A percentile compares a stretch with the other conserved stretches of the same genome.
Evolutionary conservation across 148 eudicot species (phyloP).

Genomic region (Pouteria glomerata): DNA sequence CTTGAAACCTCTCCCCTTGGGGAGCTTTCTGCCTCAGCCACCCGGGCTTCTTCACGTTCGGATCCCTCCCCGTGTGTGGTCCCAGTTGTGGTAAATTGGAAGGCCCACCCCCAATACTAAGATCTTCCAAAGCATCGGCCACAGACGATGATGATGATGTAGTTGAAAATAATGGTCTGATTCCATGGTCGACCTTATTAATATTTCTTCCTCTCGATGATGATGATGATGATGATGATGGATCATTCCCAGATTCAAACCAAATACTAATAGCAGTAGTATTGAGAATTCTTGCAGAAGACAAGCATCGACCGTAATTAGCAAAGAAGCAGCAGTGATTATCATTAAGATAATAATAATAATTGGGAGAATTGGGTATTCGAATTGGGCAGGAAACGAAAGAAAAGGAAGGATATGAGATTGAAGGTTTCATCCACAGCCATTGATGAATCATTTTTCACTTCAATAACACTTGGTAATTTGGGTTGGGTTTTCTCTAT

Average conservation of each 20-base stretch:
- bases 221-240: not conserved
- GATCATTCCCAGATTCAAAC: not conserved
- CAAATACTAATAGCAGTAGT: not conserved
- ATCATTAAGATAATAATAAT: not conserved
- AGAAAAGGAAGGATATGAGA: not conserved
- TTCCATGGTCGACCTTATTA: too few species aligned
- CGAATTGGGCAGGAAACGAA: not conserved
- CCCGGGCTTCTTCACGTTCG: conserved; percentile 70
- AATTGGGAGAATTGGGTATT: not conserved
- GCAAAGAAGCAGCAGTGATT: not conserved
- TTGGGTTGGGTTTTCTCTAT: too few species aligned
- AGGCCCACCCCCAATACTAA: not conserved
- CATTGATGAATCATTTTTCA: conserved; percentile 11
- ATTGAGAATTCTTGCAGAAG: not conserved
- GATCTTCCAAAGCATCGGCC: not conserved
- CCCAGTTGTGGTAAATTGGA: conserved; percentile 33
- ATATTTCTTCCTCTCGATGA: not conserved
- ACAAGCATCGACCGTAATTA: not conserved
- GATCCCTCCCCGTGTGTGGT: conserved; percentile 75
- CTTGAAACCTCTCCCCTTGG: conserved; percentile 66
- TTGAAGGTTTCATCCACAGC: not conserved
- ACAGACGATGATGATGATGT: not conserved
- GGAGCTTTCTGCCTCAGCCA: conserved; percentile 93
- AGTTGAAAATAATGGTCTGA: not conserved
- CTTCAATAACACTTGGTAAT: not conserved